These are phyloP conservation scores for Podaxis sp. DNA, from an alignment of 768 basidiomycete genomes.

Conservation along the genomic window DNA sequence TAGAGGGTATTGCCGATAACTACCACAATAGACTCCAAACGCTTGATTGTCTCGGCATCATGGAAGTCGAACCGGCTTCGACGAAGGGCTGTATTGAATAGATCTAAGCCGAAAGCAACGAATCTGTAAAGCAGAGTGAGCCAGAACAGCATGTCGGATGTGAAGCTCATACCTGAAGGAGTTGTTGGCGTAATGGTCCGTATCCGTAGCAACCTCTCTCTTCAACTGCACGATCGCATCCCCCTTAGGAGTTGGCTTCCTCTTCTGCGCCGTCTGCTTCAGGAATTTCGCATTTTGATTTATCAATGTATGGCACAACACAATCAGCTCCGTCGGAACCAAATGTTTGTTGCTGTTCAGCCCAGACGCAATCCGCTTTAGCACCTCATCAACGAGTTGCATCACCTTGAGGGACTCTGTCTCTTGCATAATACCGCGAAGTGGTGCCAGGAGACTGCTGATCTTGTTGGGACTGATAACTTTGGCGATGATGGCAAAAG, in stretches of 20 bases:
- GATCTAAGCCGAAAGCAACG: constrained; percentile 86
- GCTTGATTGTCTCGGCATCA: constrained; percentile 68
- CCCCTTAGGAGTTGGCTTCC: constrained; percentile 38
- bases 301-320: constrained; percentile 85
- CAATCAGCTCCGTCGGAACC: constrained; percentile 65
- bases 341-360: constrained; percentile 81
- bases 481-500: constrained; percentile 79
- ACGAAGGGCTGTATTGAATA: constrained; percentile 85
- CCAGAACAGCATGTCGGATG: not conserved
- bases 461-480: constrained; percentile 76
- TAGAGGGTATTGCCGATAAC: constrained; percentile 92
- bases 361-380: constrained; percentile 79
- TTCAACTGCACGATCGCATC: constrained; percentile 79
- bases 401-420: constrained; percentile 80
- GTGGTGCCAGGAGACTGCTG: constrained; percentile 70
- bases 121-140: constrained; percentile 49
- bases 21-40: constrained; percentile 83
- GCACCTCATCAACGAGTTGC: constrained; percentile 83
- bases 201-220: constrained; percentile 51
- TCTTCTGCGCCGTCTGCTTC: constrained; percentile 48
- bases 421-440: constrained; percentile 82
- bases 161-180: constrained; percentile 67
- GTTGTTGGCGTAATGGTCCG: constrained; percentile 79
- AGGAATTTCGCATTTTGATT: constrained; percentile 89
- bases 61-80: constrained; percentile 85